phyloP scores from a whole-genome alignment of 2,329 filamentous ascomycete species.

The Sclerotinia subarctica region DNA sequence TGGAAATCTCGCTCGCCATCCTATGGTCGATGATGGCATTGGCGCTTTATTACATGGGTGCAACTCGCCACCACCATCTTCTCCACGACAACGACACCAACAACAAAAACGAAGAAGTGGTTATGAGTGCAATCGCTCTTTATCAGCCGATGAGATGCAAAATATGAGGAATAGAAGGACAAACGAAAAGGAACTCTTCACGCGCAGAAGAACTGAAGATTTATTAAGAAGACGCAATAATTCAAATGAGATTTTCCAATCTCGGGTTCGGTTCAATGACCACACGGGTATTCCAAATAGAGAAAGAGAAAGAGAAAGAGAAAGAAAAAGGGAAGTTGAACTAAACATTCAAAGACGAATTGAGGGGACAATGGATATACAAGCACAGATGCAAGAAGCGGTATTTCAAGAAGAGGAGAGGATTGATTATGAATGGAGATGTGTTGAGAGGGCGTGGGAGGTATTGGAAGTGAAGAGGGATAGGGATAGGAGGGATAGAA shows the following conservation, averaged over 20 bases:
- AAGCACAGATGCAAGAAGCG: background rate
- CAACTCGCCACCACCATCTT: too few relatives aligned
- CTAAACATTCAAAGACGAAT: background rate
- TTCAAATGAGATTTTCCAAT: background rate
- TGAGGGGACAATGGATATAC: background rate
- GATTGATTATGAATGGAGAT: background rate
- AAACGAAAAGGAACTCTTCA: background rate
- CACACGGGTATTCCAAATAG: background rate
- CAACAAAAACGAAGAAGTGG: background rate
- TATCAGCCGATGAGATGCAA: background rate
- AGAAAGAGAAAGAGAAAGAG: background rate
- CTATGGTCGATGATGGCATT: background rate
- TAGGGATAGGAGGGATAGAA: background rate
- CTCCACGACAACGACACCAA: background rate
- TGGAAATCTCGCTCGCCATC: background rate
- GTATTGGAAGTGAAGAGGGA: background rate
- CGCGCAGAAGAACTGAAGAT: background rate
- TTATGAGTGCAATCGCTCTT: background rate
- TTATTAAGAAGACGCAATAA: background rate
- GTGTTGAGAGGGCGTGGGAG: background rate
- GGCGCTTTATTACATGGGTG: too few relatives aligned
- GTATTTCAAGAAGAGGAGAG: background rate
- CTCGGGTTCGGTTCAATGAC: background rate
- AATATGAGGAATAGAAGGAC: background rate
- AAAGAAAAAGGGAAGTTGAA: too few relatives aligned